Evolutionary conservation across 2,329 filamentous ascomycete genomes (phyloP), one percentile per base, ranked within the genome.

Genomic region (Neopestalotiopsis rosae): DNA sequence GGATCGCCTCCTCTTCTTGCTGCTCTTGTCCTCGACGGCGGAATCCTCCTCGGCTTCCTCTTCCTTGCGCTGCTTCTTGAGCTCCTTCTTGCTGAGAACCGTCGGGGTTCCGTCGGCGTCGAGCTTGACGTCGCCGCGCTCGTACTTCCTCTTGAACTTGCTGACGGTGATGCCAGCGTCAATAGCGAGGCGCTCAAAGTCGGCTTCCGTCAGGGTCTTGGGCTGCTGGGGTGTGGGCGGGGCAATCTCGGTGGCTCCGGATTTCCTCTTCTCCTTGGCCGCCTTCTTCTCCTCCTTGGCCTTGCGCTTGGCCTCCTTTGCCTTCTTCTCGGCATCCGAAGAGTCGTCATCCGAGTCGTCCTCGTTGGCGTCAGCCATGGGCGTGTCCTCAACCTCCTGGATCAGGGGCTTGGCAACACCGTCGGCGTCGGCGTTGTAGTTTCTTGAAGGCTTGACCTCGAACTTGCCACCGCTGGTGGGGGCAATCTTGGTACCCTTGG

Each of bases 351-450:
- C 80, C 38, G 75, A 76, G 32, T 79, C 82, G 68, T 87, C 86
- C 72, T 88, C 83, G 65, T 86, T 80, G n/a, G 74, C 77, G 70
- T 81, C 78, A 67, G 78, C 79, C 71, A 83, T 79, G 28, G 78
- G 81, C 71, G 84, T 83, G 70, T 81, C 80, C 72, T 81, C 76
- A 66, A 79, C 76, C 71, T 79, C 77, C 69, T 79, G 76, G 70
- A 79, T 79, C 70, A 79, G 67, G 52, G 84, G 81, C 75, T 84
- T 81, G 70, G 85, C 86, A 65, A 98, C 84, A 72, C 94, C 95
- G 81, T 99, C 96, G 67, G 94, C 96, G 78, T 98, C 95, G 63
- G 90, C 88, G 81, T 98, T 98, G 87, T 99, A 99, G 82, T 95
- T 96, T 79, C 94, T 89, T 12, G 93, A 92, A 81, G 98, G 94